Evolutionary conservation across 2,329 filamentous ascomycete genomes (phyloP).

Genomic region (Exserohilum rostratum): DNA sequence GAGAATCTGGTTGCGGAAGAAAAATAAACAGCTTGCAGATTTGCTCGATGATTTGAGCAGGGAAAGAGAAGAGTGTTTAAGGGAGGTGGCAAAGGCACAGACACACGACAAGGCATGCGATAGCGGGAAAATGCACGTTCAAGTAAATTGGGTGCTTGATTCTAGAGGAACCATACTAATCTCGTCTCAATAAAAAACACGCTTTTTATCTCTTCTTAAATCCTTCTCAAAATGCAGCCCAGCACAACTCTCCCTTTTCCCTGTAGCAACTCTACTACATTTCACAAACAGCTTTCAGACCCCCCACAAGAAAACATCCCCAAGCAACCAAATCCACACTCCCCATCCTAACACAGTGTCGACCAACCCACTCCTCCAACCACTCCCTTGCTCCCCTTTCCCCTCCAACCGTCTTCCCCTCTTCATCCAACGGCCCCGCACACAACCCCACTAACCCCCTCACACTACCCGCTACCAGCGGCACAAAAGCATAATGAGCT

Average conservation of each 20-base stretch:
- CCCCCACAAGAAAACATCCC: constrained; percentile 17
- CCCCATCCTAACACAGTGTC: constrained; percentile 27
- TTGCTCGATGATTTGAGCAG: constrained; percentile 8
- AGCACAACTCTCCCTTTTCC: no score
- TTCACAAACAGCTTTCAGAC: not conserved
- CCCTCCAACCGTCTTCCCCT: not conserved
- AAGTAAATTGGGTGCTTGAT: no score
- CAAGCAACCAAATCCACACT: constrained; percentile 34
- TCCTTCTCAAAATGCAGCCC: no score
- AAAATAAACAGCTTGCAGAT: constrained; percentile 14
- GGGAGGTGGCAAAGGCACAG: no score
- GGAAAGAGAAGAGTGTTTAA: not conserved
- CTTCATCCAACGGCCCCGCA: not conserved
- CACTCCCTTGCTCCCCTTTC: not conserved
- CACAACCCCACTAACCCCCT: not conserved
- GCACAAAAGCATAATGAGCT: not conserved
- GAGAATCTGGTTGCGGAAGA: constrained; percentile 31
- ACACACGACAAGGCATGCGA: no score
- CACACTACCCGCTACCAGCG: not conserved
- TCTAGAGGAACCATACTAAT: no score
- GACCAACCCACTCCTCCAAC: constrained; percentile 28
- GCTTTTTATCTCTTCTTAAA: no score
- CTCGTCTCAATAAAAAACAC: no score
- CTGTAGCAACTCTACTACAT: no score
- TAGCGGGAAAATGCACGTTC: no score